phyloP scores from a whole-genome alignment of 345 rosid genomes.

The Laguncularia racemosa region DNA sequence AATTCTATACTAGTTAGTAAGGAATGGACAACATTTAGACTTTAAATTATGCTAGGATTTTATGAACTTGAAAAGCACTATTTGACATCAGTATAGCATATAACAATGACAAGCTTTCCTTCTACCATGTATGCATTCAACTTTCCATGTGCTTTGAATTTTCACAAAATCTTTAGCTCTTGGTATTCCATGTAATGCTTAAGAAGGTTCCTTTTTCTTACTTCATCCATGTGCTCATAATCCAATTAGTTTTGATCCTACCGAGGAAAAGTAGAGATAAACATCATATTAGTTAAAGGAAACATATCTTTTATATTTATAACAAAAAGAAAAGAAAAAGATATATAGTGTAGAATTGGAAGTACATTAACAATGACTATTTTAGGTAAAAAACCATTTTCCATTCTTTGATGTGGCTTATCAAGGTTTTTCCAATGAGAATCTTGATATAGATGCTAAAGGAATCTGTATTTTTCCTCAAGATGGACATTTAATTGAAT shows the following conservation, averaged over 20 bases:
- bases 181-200: slow-evolving; percentile 38
- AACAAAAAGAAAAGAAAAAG: not conserved
- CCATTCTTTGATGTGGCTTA: slow-evolving; percentile 65
- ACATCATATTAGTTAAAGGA: slow-evolving; percentile 53
- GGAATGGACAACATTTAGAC: not conserved
- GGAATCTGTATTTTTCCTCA: slow-evolving; percentile 44
- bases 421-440: slow-evolving; percentile 59
- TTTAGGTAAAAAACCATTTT: slow-evolving; percentile 48
- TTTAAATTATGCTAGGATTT: not conserved
- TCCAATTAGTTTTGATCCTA: slow-evolving; percentile 56
- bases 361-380: not conserved
- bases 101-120: no score
- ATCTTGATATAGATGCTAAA: slow-evolving; percentile 36
- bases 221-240: slow-evolving; percentile 65
- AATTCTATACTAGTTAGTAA: slow-evolving; percentile 36
- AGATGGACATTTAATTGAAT: slow-evolving; percentile 41
- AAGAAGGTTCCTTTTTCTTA: slow-evolving; percentile 51
- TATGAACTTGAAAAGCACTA: no score
- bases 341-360: not conserved
- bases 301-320: not conserved
- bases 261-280: slow-evolving; percentile 53
- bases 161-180: not conserved
- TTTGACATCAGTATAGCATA: no score
- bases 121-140: no score
- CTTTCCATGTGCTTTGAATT: no score